Conservation (phyloP, 345 rosid genomes). For the Syzygium jambos region DNA sequence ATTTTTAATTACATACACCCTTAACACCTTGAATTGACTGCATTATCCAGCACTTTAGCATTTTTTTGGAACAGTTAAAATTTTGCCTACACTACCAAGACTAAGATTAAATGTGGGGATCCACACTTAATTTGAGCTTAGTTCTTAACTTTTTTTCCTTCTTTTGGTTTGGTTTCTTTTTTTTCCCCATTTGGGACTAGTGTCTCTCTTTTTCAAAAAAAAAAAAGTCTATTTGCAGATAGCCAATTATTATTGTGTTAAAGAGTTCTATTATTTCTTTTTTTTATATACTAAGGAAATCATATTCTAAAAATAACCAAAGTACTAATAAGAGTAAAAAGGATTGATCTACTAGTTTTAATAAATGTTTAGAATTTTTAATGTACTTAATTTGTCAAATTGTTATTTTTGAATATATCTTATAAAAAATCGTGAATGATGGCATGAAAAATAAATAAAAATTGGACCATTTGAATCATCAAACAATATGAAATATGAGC, state of each 20-base stretch:
- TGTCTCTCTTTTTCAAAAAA: not conserved
- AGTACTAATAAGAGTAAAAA: no score
- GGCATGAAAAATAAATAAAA: not conserved
- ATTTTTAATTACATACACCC: not conserved
- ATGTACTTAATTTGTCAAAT: no score
- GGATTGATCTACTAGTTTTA: no score
- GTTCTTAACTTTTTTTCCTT: not conserved
- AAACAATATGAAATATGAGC: not conserved
- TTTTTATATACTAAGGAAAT: not conserved
- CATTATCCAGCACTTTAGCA: not conserved
- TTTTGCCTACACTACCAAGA: not conserved
- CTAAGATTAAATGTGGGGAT: not conserved
- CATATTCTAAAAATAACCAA: no score
- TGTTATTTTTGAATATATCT: no score
- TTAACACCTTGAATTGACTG: accelerated
- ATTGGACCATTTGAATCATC: not conserved
- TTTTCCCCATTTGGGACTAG: not conserved
- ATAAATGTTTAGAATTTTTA: no score
- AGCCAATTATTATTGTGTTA: not conserved
- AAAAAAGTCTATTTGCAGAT: not conserved
- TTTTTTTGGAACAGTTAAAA: not conserved
- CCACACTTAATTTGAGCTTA: not conserved
- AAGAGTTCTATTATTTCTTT: not conserved
- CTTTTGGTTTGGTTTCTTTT: not conserved
- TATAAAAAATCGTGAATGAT: not conserved